Base-by-base conservation (phyloP, 805 yeast species). In the Saccharomycopsis fodiens region DNA sequence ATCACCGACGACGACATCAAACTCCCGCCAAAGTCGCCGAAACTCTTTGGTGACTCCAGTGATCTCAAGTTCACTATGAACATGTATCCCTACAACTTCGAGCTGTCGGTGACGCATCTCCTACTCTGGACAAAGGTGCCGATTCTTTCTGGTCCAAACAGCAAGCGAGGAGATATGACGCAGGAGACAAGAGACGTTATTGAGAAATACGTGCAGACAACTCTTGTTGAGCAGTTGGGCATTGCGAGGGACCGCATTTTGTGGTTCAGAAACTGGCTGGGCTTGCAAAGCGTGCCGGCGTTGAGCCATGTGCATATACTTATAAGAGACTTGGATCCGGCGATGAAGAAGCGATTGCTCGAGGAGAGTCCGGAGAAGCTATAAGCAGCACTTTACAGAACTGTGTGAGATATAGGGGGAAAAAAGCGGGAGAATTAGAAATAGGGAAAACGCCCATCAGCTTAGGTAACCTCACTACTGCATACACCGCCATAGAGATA, bases 191-290 rank as follows among this genome's bases (percentile, higher is more conserved):
- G 74, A 47, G 51, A 46, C 1, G 47, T 62, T 2, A 74, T 80
- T 7, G 71, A 73, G 41, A 53, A 50, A 19, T 73, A 73, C 46
- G 63, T 83, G 8, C 57, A 65, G 2, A 59, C 62, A 41, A 78
- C 81, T 3, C 73, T 82, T 47, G 62, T 69, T n/a, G 59, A 67
- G 23, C 62, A 64, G 27, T 61, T 76, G 34, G 54, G 46, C 40
- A 57, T 67, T 13, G 55, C 61, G 5, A 55, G 65, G 22, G 64
- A 68, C 3, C 62, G 73, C 34, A 54, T 73, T 37, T 57, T 68
- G 1, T 83, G 91, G 91, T 84, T 83, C 60, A 71, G 82, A 53
- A 84, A 84, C 57, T 82, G 84, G 76, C 73, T 80, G 5, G 68
- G 72, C 4, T 59, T 84, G 35, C 93, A 84, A 58, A 80, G 87